Evolutionary conservation across 768 basidiomycete genomes (phyloP), one percentile per base, ranked within the genome.

Genomic region (Amanita polypyramis): DNA sequence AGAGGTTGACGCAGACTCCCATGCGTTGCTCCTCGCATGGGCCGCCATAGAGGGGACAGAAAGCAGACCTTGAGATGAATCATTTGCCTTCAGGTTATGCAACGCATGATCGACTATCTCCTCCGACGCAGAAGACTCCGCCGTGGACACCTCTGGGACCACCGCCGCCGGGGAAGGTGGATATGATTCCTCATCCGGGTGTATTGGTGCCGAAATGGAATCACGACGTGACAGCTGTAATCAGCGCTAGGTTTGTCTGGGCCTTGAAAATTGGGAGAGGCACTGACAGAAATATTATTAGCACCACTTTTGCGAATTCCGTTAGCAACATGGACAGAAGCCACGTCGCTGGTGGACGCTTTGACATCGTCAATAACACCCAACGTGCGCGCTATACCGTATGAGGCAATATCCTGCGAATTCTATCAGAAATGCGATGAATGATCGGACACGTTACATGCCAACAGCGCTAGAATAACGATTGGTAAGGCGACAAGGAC

Each of bases 321-420:
- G 11, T 41, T 39, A 39, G 49, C 57, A 51, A 53, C 52, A 47
- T 68, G 65, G 15, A 67, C 61, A 6, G 70, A 70, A 21, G 64
- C 55, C 51, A 70, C 72, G 54, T 82, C 84, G 61, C 74, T 78
- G 20, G 84, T 86, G 10, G 83, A 81, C 0, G 85, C 82, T 59
- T 80, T 82, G 44, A 80, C 78, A 51, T 76, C 75, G 62, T 87
- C 85, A 53, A 85, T 74, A 45, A 86, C 73, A 29, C 86, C 87
- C 43, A 91, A 72, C 5, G 85, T 89, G 50, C 87, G 80, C 10
- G 84, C 88, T 58, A 91, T 85, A 49, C 80, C 77, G 56, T 90
- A 91, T 15, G 88, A 85, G 2, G 78, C 70, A 47, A 90, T 77
- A 60, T 91, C 87, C 87, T 90, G 57, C 19, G 36, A 4, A 43